phyloP scores from a whole-genome alignment of 805 yeast genomes.

The Zygosaccharomyces rouxii region DNA sequence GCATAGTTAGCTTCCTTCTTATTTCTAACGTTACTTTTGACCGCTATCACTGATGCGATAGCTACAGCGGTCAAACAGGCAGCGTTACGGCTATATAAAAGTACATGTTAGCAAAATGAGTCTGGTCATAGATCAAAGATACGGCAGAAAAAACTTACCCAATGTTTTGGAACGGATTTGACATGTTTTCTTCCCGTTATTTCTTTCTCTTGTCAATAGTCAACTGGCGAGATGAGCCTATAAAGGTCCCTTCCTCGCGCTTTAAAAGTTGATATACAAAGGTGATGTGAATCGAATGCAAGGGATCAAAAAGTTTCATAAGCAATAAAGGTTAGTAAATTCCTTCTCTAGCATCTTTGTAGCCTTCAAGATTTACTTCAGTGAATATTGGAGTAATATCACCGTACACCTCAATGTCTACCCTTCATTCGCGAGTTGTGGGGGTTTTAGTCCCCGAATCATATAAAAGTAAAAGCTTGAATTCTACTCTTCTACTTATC shows the following conservation, averaged over 20 bases:
- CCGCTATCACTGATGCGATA: conserved; percentile 25
- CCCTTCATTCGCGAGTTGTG: no score
- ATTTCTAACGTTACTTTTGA: conserved; percentile 32
- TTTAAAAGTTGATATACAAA: neutral
- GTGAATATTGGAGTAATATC: no score
- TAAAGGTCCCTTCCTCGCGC: neutral
- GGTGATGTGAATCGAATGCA: neutral
- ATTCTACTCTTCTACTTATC: neutral
- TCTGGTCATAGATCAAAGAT: neutral
- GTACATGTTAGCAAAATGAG: conserved; percentile 9
- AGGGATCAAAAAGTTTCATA: no score
- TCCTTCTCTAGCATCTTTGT: no score
- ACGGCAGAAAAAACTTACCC: conserved; percentile 27
- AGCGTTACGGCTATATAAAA: conserved; percentile 23
- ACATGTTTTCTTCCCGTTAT: conserved; percentile 4
- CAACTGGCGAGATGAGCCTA: neutral
- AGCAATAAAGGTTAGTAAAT: no score
- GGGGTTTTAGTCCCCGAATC: no score
- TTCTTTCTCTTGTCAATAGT: neutral
- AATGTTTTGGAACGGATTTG: conserved; percentile 26
- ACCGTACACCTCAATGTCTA: no score
- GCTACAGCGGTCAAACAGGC: conserved; percentile 28
- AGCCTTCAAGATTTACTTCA: no score
- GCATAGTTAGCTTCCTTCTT: conserved; percentile 36
- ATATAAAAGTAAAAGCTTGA: no score